A percentile compares a stretch with the other conserved stretches of the same genome.
Evolutionary conservation across 371 early-diverging fungal genomes (phyloP).

Genomic region (Smittium culicis): DNA sequence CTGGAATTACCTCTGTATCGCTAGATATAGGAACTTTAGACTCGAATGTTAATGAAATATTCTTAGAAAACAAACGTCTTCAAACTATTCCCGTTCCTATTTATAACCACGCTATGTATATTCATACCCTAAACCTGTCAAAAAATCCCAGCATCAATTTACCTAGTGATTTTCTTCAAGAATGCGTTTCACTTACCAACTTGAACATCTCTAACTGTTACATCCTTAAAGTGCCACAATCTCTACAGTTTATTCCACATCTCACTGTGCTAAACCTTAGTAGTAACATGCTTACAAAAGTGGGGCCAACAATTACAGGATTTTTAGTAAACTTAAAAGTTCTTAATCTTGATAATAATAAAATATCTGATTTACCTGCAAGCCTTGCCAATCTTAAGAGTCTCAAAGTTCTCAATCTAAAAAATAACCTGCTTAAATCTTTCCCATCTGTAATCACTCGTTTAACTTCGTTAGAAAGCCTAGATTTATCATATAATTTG

Average conservation of each 20-base stretch:
- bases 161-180: slow-evolving; percentile 58
- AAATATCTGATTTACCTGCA: slow-evolving; percentile 44
- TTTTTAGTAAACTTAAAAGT: slow-evolving; percentile 40
- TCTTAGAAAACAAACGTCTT: slow-evolving; percentile 46
- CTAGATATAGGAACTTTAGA: slow-evolving; percentile 27
- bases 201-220: slow-evolving; percentile 57
- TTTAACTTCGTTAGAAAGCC: slow-evolving; percentile 43
- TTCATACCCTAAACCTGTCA: slow-evolving; percentile 55
- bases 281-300: slow-evolving; percentile 40
- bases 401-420: slow-evolving; percentile 50
- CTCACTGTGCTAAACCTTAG: slow-evolving; percentile 59
- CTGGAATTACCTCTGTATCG: slow-evolving; percentile 38
- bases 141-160: slow-evolving; percentile 52
- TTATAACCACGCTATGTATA: slow-evolving; percentile 45
- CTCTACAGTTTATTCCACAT: slow-evolving; percentile 38
- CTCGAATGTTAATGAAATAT: slow-evolving; percentile 31
- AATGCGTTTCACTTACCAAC: slow-evolving; percentile 44
- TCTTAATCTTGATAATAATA: slow-evolving; percentile 56
- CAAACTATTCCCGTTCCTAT: slow-evolving; percentile 57
- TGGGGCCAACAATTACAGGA: slow-evolving; percentile 41
- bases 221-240: slow-evolving; percentile 41
- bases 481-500: slow-evolving; percentile 75
- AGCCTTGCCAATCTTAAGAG: slow-evolving; percentile 38
- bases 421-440: slow-evolving; percentile 59
- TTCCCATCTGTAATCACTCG: slow-evolving; percentile 50